Conservation (phyloP, 2,329 filamentous ascomycete species). For the Camptophora hylomeconis region DNA sequence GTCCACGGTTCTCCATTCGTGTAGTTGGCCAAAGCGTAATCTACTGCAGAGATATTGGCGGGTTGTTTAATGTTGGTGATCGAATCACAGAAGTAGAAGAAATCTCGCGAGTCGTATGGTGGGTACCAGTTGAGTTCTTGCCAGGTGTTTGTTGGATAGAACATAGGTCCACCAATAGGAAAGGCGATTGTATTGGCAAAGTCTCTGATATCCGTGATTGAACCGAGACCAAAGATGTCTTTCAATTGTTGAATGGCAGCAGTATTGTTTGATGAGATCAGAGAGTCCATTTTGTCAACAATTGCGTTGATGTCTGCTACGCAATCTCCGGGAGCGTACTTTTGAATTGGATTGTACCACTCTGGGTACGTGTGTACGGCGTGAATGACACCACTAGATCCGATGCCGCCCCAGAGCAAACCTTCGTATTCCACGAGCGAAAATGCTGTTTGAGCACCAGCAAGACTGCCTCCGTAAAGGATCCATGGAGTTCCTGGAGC, state of each 20-base stretch:
- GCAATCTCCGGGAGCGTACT: constrained; percentile 37
- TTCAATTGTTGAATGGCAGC: constrained; percentile 34
- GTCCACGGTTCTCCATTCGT: constrained; percentile 38
- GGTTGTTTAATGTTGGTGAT: constrained; percentile 35
- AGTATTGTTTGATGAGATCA: constrained; percentile 31
- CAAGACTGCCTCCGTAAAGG: constrained; percentile 33
- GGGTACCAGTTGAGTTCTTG: constrained; percentile 41
- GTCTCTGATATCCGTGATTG: constrained; percentile 26
- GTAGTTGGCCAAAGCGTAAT: constrained; percentile 35
- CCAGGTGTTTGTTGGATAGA: constrained; percentile 40
- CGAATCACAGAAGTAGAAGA: constrained; percentile 41
- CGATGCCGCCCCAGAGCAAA: constrained; percentile 35
- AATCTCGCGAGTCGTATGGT: constrained; percentile 31
- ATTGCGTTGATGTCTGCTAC: constrained; percentile 36
- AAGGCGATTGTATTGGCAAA: constrained; percentile 28
- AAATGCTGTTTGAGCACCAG: constrained; percentile 31
- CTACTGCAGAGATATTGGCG: constrained; percentile 30
- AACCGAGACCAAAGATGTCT: constrained; percentile 34
- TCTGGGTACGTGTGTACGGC: constrained; percentile 32
- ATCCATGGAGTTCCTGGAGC: constrained; percentile 32
- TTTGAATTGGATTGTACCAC: constrained; percentile 39
- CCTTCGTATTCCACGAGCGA: constrained; percentile 26
- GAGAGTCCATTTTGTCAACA: constrained; percentile 36
- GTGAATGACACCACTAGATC: constrained; percentile 32
- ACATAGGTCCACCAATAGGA: constrained; percentile 34